Evolutionary conservation across 345 rosid genomes (phyloP).

Genomic region (Citrus unshiu): DNA sequence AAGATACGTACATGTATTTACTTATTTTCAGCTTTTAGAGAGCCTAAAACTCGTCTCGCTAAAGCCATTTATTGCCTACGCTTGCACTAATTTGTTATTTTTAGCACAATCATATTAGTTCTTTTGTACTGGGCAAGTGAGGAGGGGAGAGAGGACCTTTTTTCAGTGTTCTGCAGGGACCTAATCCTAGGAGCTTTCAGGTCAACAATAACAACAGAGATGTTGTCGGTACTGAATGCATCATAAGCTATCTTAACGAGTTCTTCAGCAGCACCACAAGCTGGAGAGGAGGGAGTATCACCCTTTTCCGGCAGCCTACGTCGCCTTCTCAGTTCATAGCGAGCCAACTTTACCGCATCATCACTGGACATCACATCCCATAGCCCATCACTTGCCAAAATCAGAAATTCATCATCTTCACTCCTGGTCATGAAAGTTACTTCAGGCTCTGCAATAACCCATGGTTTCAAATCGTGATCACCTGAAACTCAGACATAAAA

Average conservation of each 20-base stretch:
- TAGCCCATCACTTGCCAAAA: conserved; percentile 46
- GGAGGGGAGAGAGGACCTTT: not conserved
- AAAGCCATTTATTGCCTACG: not conserved
- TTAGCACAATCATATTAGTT: not conserved
- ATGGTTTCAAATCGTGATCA: conserved; percentile 41
- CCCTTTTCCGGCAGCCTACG: not conserved
- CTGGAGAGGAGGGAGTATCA: not conserved
- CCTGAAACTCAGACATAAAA: conserved; percentile 15
- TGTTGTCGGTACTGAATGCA: conserved; percentile 15
- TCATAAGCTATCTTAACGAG: not conserved
- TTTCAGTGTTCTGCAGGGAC: not conserved
- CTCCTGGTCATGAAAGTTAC: conserved; percentile 28
- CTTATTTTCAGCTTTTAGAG: not conserved
- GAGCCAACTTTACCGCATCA: conserved; percentile 27
- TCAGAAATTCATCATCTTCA: conserved; percentile 36
- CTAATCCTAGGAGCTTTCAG: conserved; percentile 15
- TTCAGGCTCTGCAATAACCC: conserved; percentile 37
- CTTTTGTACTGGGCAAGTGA: not conserved
- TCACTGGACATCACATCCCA: conserved; percentile 48
- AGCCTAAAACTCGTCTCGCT: not conserved
- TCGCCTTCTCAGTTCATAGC: conserved; percentile 15
- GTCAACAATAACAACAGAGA: conserved; percentile 19
- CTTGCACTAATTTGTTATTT: not conserved
- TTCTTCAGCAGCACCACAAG: not conserved
- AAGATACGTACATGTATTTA: not conserved